Base-by-base conservation (phyloP, 2,329 filamentous ascomycete genomes). In the Colletotrichum falcatum region DNA sequence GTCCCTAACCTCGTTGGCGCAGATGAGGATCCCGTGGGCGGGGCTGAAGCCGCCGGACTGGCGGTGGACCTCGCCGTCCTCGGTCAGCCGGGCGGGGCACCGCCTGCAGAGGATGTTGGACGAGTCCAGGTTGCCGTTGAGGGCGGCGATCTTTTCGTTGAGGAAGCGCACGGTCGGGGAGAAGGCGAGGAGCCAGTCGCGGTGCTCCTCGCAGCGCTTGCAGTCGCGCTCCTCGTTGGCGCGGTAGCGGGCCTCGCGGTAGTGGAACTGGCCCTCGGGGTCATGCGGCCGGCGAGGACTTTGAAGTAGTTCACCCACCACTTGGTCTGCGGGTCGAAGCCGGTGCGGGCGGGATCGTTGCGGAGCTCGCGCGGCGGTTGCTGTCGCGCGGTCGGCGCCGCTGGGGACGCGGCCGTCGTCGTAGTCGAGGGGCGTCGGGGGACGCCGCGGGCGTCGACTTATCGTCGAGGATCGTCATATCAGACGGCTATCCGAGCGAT, bases 161-260 rank as follows among this genome's bases (percentile, higher is more conserved):
- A 99, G 85, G 86, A 97, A 99, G 72, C 92, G 91, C 70, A 99
- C 91, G 66, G 93, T 89, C 35, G 96, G 96, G 66, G 92, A 95
- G 85, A 95, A 93, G 78, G 89, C 83, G 76, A 98, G 89, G 44
- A 97, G 88, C 85, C 92, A 98, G 81, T 96, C 92, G 67, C 94
- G 91, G 81, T 93, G 89, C 53, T 90, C 84, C 78, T 98, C 94
- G 85, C 94, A 97, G 65, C 90, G 89, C 77, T 87, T 87, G 86
- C 93, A 95, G 86, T 98, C 94, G 37, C 86, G 84, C 72, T 88
- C 88, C 83, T 96, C 94, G 81, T 94, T 91, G 67, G 90, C 86
- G 65, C 87, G 85, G 84, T 97, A 94, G 73, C 90, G 90, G 79
- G 89, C 90, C 78, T 91, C 87, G 78, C 94, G 92, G 86, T 94